Evolutionary conservation across 352 stramenopile genomes (phyloP), one percentile per base, ranked within the genome.

Genomic region (Pythium dissimile): DNA sequence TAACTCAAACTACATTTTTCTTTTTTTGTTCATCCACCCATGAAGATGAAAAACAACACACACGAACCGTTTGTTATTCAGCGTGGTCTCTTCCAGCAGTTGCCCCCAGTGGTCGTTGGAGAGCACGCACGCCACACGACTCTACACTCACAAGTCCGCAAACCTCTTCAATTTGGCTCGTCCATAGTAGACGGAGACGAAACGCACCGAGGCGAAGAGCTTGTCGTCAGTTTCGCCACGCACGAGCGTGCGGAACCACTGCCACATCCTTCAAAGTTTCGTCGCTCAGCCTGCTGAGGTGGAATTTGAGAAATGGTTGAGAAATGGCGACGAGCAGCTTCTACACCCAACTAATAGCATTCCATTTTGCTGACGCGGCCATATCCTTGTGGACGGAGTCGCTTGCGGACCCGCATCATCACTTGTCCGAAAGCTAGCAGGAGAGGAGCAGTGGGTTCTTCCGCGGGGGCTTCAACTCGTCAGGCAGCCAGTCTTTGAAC

Each of bases 91-190:
- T 52, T 49, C 42, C 8, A 84, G 60, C 24, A 87, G 64, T 60
- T 89, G 73, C 54, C 83, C 75, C 52, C 75, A 89, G 39, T 87
- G 77, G 51, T 86, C 66, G 24, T 71, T 47, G 24, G 77, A 86
- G 37, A 61, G 80, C 30, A 89, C 69, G 50, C 87, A 77, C 15
- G 87, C 68, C 49, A 87, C 77, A n/a, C 77, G 75, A 20, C 61
- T 84, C 79, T 87, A 35, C 28, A 39, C 15, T 26, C n/a, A 20
- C 27, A 49, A 35, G 28, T 21, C 18, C 12, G 48, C 31, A 35
- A 35, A 38, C 35, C 38, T 31, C 24, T 49, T 10, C 9, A n/a
- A 54, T 27, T 15, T 9, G 12, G 16, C 34, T n/a, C 7, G 13
- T 41, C 34, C 12, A 41, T 15, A 41, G 16, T 16, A 6, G 34